Percentiles rank a stretch among this genome's conserved stretches.
Evolutionary conservation across 768 basidiomycete genomes (phyloP).

Genomic region (Lactarius indigo): DNA sequence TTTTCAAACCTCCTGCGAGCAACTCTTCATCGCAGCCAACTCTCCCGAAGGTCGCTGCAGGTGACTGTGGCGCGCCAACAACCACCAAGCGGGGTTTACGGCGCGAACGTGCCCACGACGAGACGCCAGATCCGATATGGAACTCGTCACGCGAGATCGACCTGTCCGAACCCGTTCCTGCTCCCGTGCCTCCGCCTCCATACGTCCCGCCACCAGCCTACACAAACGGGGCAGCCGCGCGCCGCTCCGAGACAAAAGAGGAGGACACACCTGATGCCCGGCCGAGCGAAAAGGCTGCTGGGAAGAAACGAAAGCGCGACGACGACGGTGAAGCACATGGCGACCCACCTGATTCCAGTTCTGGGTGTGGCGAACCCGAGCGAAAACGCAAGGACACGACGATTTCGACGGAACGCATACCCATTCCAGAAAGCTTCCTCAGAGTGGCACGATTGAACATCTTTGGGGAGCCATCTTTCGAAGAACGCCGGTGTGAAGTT

Average conservation of each 20-base stretch:
- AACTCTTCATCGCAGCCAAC: background rate
- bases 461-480: background rate
- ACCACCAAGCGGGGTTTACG: background rate
- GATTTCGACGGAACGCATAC: background rate
- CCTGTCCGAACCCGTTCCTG: background rate
- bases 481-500: background rate
- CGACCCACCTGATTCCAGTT: background rate
- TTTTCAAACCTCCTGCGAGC: background rate
- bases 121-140: constrained; percentile 13
- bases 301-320: constrained; percentile 19
- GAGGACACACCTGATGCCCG: background rate
- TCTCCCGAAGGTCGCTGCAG: background rate
- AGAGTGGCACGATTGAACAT: background rate
- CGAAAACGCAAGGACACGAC: constrained; percentile 15
- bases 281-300: constrained; percentile 10
- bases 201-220: background rate
- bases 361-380: background rate
- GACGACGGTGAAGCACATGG: background rate
- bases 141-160: constrained; percentile 1
- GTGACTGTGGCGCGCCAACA: background rate
- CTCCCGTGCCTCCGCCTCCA: background rate
- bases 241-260: background rate
- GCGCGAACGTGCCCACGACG: constrained; percentile 11
- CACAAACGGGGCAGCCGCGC: background rate
- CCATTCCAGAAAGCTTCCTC: background rate